A percentile compares a stretch with the other conserved stretches of the same genome.
Conservation (phyloP, 768 basidiomycete species). For the Trametes gibbosa region DNA sequence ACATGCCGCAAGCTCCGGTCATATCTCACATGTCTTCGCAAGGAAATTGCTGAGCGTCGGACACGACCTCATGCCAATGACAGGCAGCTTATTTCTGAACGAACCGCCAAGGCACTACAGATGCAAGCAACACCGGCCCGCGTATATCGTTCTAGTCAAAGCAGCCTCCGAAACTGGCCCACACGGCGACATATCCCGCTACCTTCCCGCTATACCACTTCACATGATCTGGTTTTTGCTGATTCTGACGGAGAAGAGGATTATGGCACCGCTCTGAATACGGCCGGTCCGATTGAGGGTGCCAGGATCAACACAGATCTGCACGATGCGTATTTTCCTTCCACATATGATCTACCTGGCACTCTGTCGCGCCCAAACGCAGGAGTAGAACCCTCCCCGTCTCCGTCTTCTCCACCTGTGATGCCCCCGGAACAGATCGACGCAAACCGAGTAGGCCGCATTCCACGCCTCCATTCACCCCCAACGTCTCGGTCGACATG, state of each 20-base stretch:
- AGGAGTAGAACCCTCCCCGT: neutral
- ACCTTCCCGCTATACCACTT: conserved; percentile 9
- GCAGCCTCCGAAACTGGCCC: neutral
- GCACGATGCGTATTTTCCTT: conserved; percentile 53
- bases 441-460: neutral
- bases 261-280: conserved; percentile 46
- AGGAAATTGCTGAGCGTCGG: conserved; percentile 80
- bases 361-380: conserved; percentile 8
- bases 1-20: too few species aligned
- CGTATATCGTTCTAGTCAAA: conserved; percentile 43
- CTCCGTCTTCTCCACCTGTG: neutral
- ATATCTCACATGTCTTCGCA: neutral
- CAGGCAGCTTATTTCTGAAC: conserved; percentile 61
- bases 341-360: conserved; percentile 9
- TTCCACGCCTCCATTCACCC: conserved; percentile 1
- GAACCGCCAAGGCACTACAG: conserved; percentile 62
- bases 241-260: conserved; percentile 59
- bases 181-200: conserved; percentile 5
- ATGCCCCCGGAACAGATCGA: neutral
- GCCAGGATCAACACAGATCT: conserved; percentile 57
- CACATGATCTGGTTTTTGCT: conserved; percentile 40
- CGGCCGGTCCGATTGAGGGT: conserved; percentile 46
- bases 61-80: conserved; percentile 51
- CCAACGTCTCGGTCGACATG: neutral
- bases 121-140: conserved; percentile 52